Base-by-base conservation (phyloP, 2,329 filamentous ascomycete species). In the Hypoxylon sp. region DNA sequence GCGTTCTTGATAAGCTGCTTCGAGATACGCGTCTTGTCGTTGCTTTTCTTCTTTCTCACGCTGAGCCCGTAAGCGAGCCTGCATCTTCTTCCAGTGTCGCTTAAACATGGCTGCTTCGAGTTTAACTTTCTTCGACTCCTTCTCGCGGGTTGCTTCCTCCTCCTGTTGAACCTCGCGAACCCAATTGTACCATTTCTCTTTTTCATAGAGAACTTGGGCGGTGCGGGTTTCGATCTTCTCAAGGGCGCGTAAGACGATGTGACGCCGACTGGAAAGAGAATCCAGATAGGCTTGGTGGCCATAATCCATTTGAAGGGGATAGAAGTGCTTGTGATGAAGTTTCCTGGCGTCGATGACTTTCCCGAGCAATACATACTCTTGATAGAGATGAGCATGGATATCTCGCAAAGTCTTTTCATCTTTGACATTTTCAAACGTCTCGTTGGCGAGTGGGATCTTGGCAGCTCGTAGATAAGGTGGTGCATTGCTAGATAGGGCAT, bases 181-280 rank as follows among this genome's bases (percentile, higher is more conserved):
- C 84, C 84, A 85, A n/a, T 77, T 75, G 69, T 80, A 84, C 84
- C 84, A 86, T 66, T 84, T 81, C 72, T 84, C 80, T 63, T 82
- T 79, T 63, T 80, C 75, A 70, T 84, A 84, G 48, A 84, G 75
- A 9, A 85, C 77, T 58, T 82, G 78, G 5, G 81, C 80, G 11
- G 77, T 81, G 17, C 82, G 79, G 47, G 79, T 80, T 37, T 82
- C 80, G 2, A 85, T 73, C 29, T 77, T 78, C 58, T 84, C 83
- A 4, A 86, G 74, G 13, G 82, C 81, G 10, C 74, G 74, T 22
- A 75, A 59, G 19, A 75, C 71, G 71, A 80, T 55, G 72, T 74
- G 58, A 75, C 80, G 62, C 71, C 78, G 68, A 77, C 71, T 73
- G n/a, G 74, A 60, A n/a, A 78, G 70, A 39, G 66, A 74, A 62